These are phyloP conservation scores for Colletotrichum sp. DNA, from an alignment of 2,329 filamentous ascomycete species.

Conservation along the genomic window DNA sequence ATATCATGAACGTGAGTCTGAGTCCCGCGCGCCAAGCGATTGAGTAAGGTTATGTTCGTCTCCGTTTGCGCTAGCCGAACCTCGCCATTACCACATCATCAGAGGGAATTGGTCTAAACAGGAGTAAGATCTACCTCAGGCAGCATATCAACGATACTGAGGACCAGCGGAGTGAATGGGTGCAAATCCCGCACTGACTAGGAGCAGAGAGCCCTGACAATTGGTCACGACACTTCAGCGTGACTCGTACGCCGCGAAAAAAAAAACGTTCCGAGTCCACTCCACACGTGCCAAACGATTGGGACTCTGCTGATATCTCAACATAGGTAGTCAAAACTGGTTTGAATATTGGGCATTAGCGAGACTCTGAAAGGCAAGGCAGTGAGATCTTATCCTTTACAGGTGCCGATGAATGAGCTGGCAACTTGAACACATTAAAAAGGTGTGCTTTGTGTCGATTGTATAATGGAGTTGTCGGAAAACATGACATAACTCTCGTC, in stretches of 20 bases:
- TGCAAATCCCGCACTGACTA: not conserved
- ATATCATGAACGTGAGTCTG: not conserved
- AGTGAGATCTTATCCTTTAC: not conserved
- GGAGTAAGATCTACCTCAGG: not conserved
- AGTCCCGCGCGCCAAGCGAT: not conserved
- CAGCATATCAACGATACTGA: not conserved
- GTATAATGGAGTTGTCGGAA: not conserved
- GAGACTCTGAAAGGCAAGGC: not conserved
- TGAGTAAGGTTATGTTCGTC: not conserved
- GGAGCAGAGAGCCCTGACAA: not conserved
- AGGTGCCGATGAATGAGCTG: not conserved
- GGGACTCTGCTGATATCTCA: not conserved
- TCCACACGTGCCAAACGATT: not conserved
- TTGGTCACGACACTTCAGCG: not conserved
- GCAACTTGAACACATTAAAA: not conserved
- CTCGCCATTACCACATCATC: not conserved
- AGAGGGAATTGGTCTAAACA: not conserved
- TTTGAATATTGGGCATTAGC: not conserved
- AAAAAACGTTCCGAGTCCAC: not conserved
- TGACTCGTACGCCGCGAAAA: not conserved
- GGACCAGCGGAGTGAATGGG: not conserved
- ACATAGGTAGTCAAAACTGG: not conserved
- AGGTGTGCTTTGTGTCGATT: not conserved
- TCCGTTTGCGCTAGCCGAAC: not conserved
- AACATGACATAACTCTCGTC: not conserved